phyloP scores from a whole-genome alignment of 331 rosid species.

The Rhamnella rubrinervis region DNA sequence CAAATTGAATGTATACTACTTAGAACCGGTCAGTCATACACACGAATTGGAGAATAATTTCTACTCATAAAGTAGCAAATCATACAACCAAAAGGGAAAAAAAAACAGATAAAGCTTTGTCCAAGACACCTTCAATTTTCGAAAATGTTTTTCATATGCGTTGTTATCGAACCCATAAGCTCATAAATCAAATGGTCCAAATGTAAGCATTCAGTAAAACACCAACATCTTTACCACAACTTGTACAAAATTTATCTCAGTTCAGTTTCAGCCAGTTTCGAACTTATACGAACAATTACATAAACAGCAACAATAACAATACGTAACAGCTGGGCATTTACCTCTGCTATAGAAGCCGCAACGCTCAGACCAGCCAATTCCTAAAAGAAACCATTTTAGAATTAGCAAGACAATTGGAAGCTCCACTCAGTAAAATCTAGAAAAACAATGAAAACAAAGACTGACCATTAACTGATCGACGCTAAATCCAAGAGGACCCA shows the following conservation, averaged over 20 bases:
- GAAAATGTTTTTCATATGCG: too few species aligned
- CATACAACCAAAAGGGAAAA: background rate
- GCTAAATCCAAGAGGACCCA: slow-evolving; percentile 94
- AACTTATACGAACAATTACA: background rate
- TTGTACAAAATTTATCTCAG: too few species aligned
- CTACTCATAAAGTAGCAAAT: slow-evolving; percentile 2
- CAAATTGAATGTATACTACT: background rate
- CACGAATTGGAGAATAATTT: background rate
- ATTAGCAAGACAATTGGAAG: background rate
- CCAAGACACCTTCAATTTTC: too few species aligned
- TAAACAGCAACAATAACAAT: background rate
- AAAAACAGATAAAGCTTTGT: background rate
- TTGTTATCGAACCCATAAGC: too few species aligned
- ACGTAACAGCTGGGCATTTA: slow-evolving; percentile 11
- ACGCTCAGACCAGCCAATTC: slow-evolving; percentile 98
- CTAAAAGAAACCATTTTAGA: slow-evolving; percentile 22
- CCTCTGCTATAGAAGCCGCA: slow-evolving; percentile 86
- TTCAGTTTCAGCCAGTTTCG: background rate
- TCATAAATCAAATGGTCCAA: background rate
- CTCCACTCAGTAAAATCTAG: background rate
- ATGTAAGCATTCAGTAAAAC: background rate
- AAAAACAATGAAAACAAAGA: slow-evolving; percentile 15
- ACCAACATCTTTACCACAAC: background rate
- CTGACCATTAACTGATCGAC: slow-evolving; percentile 89
- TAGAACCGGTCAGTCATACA: background rate